phyloP scores from a whole-genome alignment of 805 yeast genomes.

The Kazachstania viticola region DNA sequence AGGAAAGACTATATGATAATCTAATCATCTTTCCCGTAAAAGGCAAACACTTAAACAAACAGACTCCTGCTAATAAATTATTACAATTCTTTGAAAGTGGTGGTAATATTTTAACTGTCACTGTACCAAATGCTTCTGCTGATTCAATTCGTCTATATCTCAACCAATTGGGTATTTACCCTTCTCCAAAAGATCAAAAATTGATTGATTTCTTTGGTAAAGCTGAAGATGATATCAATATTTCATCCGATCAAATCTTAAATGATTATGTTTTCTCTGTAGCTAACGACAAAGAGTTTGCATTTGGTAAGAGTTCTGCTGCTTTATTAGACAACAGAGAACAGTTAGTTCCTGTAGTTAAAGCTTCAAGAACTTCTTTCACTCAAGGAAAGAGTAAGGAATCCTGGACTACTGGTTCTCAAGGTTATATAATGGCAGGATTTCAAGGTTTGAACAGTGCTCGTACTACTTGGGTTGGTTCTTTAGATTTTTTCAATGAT shows the following conservation, averaged over 20 bases:
- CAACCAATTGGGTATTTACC: constrained; percentile 70
- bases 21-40: constrained; percentile 49
- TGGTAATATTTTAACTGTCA: constrained; percentile 64
- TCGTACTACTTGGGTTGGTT: constrained; percentile 75
- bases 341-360: constrained; percentile 56
- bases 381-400: constrained; percentile 49
- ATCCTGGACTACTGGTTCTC: constrained; percentile 72
- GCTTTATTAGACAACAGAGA: constrained; percentile 64
- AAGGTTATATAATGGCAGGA: constrained; percentile 63
- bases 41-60: constrained; percentile 31
- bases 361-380: constrained; percentile 55
- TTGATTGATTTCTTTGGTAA: constrained; percentile 51
- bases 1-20: constrained; percentile 40
- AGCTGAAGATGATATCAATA: constrained; percentile 2
- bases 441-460: constrained; percentile 74
- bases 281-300: constrained; percentile 8
- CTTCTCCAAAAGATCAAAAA: constrained; percentile 64
- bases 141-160: constrained; percentile 57
- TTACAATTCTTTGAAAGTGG: constrained; percentile 50
- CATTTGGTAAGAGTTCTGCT: constrained; percentile 41
- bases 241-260: constrained; percentile 8
- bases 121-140: constrained; percentile 41
- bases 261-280: constrained; percentile 4
- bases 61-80: constrained; percentile 37
- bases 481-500: constrained; percentile 40